phyloP scores from a whole-genome alignment of 2,329 filamentous ascomycete genomes.

The Trichoderma lentiforme region DNA sequence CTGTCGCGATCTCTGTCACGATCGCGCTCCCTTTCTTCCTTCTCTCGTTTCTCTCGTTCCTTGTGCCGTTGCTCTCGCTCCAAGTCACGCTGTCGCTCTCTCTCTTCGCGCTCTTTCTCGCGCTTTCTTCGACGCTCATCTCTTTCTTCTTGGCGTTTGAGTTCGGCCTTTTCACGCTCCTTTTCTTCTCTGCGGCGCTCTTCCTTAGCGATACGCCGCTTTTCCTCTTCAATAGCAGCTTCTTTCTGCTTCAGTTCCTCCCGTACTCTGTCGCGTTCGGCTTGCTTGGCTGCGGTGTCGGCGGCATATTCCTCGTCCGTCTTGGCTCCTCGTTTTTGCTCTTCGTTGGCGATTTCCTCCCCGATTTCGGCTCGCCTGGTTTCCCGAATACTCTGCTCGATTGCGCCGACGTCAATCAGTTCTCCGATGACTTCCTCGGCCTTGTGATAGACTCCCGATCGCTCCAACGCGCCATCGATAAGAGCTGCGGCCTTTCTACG shows the following conservation, averaged over 20 bases:
- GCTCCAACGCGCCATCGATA: constrained; percentile 74
- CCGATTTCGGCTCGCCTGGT: constrained; percentile 67
- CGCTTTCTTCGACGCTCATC: constrained; percentile 49
- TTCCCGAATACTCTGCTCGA: constrained; percentile 67
- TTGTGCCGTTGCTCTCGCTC: constrained; percentile 41
- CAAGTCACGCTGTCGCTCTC: constrained; percentile 44
- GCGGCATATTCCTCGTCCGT: constrained; percentile 70
- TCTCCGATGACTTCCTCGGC: constrained; percentile 65
- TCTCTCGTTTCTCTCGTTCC: constrained; percentile 36
- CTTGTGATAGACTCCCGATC: constrained; percentile 70
- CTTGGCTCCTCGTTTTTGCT: constrained; percentile 63
- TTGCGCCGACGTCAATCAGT: constrained; percentile 64
- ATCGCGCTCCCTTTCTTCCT: constrained; percentile 33
- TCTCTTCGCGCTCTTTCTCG: constrained; percentile 55
- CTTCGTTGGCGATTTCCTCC: constrained; percentile 62
- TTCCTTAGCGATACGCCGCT: constrained; percentile 55
- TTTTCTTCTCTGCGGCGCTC: constrained; percentile 51
- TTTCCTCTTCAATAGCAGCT: constrained; percentile 59
- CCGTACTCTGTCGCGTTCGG: constrained; percentile 59
- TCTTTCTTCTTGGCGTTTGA: constrained; percentile 48
- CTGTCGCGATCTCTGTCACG: constrained; percentile 29
- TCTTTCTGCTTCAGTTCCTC: constrained; percentile 59
- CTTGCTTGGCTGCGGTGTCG: constrained; percentile 59
- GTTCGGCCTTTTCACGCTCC: constrained; percentile 48
- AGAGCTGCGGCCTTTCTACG: constrained; percentile 70